Conservation (phyloP, 2,329 filamentous ascomycete genomes). For the Chaetomium globosum region DNA sequence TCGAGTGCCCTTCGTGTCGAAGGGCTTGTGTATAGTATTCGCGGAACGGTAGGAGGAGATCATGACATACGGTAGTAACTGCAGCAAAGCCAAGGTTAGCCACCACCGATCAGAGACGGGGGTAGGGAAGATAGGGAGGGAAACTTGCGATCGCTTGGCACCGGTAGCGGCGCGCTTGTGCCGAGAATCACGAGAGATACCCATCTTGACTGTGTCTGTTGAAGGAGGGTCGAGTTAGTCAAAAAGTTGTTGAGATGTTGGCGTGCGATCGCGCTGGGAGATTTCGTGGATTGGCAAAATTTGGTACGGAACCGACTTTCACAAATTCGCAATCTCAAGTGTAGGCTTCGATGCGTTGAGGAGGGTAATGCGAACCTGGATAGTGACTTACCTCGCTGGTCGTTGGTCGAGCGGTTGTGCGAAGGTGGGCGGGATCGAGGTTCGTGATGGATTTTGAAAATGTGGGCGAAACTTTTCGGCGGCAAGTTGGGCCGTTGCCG, state of each 20-base stretch:
- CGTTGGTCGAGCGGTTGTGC: constrained; percentile 36
- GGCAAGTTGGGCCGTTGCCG: constrained; percentile 34
- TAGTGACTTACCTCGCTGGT: constrained; percentile 37
- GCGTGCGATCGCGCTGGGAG: constrained; percentile 5
- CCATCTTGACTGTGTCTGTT: constrained; percentile 80
- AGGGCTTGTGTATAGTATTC: constrained; percentile 37
- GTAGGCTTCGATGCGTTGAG: constrained; percentile 11
- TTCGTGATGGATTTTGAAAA: constrained; percentile 36
- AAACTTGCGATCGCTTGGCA: constrained; percentile 77
- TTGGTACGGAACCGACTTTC: constrained; percentile 15
- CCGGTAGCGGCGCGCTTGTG: constrained; percentile 99
- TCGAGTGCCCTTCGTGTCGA: constrained; percentile 57
- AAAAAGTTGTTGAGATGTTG: constrained; percentile 15
- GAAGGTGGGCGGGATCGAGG: constrained; percentile 27
- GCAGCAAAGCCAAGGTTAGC: constrained; percentile 33
- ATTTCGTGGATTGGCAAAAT: constrained; percentile 10
- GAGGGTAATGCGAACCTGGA: constrained; percentile 20
- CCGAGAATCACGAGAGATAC: constrained; percentile 99
- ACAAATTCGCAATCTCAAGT: constrained; percentile 9
- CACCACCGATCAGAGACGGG: not conserved
- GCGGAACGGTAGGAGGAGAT: constrained; percentile 22
- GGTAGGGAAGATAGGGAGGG: constrained; percentile 1
- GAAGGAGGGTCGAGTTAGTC: constrained; percentile 37
- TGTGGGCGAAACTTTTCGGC: constrained; percentile 38
- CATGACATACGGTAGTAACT: constrained; percentile 73